These are phyloP conservation scores for Clarireedia homoeocarpa DNA, from an alignment of 2,329 filamentous ascomycete genomes.

Conservation along the genomic window DNA sequence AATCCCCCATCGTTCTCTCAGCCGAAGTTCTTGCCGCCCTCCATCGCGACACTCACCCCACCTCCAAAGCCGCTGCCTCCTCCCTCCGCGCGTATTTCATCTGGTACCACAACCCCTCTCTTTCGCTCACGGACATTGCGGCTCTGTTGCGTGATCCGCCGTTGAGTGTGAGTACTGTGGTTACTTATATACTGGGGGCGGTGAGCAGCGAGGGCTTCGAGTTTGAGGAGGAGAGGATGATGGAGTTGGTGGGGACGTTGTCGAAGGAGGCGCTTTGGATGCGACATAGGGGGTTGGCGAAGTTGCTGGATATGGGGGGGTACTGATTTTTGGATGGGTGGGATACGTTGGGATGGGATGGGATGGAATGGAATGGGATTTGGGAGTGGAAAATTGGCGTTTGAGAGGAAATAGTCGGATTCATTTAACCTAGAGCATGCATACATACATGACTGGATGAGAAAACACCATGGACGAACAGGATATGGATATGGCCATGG, in stretches of 20 bases:
- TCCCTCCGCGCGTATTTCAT: conserved; percentile 53
- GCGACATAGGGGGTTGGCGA: conserved; percentile 3
- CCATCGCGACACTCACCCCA: conserved; percentile 12
- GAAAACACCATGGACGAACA: too few relatives aligned
- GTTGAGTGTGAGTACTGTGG: conserved; percentile 47
- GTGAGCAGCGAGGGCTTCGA: conserved; percentile 44
- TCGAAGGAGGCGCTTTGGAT: background rate
- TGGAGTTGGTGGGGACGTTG: conserved; percentile 32
- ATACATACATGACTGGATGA: too few relatives aligned
- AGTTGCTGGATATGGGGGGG: background rate
- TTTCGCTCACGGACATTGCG: conserved; percentile 44
- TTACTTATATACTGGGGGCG: conserved; percentile 50
- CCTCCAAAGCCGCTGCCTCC: conserved; percentile 18
- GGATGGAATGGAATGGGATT: too few relatives aligned
- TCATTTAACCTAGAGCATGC: too few relatives aligned
- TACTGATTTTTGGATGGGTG: background rate
- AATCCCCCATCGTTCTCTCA: conserved; percentile 17
- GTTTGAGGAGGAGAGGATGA: conserved; percentile 40
- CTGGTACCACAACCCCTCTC: conserved; percentile 48
- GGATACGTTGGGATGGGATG: background rate
- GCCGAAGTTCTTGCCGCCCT: conserved; percentile 19
- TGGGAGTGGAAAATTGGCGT: too few relatives aligned
- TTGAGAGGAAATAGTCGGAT: too few relatives aligned
- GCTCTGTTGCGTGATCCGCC: conserved; percentile 52
- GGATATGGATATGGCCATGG: too few relatives aligned